Evolutionary conservation across 1,284 basidiomycete species (phyloP).

Genomic region (Irpex sp.): DNA sequence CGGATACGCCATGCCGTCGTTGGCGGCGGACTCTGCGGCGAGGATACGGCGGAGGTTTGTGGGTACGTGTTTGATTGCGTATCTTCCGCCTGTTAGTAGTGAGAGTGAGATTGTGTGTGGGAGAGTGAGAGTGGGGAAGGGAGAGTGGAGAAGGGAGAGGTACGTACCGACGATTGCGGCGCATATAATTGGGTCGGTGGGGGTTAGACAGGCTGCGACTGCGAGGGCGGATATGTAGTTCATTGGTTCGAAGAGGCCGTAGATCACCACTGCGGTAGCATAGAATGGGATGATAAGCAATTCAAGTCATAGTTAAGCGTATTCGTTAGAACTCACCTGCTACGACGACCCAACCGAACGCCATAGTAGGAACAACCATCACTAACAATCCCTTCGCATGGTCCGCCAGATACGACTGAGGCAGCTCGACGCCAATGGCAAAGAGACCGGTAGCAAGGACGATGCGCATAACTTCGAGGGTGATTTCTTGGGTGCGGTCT

Average conservation of each 20-base stretch:
- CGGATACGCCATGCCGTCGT: constrained; percentile 89
- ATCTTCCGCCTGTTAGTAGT: constrained; percentile 70
- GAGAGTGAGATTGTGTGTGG: neutral
- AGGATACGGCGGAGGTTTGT: constrained; percentile 79
- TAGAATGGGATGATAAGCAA: neutral
- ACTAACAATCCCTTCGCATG: constrained; percentile 56
- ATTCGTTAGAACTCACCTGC: constrained; percentile 39
- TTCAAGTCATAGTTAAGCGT: no score
- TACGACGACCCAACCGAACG: constrained; percentile 70
- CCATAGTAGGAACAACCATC: constrained; percentile 78
- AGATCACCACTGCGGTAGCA: constrained; percentile 35
- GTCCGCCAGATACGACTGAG: constrained; percentile 59
- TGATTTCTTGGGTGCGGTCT: constrained; percentile 51
- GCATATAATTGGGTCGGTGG: constrained; percentile 86
- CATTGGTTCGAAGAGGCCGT: constrained; percentile 65
- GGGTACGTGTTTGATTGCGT: constrained; percentile 86
- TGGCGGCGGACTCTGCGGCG: constrained; percentile 89
- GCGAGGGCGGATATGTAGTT: constrained; percentile 75
- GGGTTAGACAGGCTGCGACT: constrained; percentile 88
- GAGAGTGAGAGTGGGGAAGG: no score
- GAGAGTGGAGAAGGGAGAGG: neutral
- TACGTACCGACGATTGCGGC: constrained; percentile 53
- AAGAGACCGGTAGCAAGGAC: constrained; percentile 71
- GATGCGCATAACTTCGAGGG: constrained; percentile 74
- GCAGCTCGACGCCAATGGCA: constrained; percentile 72